A percentile compares a stretch with the other conserved stretches of the same genome.
Evolutionary conservation across 2,329 filamentous ascomycete genomes (phyloP).

Genomic region (Balansia obtecta): DNA sequence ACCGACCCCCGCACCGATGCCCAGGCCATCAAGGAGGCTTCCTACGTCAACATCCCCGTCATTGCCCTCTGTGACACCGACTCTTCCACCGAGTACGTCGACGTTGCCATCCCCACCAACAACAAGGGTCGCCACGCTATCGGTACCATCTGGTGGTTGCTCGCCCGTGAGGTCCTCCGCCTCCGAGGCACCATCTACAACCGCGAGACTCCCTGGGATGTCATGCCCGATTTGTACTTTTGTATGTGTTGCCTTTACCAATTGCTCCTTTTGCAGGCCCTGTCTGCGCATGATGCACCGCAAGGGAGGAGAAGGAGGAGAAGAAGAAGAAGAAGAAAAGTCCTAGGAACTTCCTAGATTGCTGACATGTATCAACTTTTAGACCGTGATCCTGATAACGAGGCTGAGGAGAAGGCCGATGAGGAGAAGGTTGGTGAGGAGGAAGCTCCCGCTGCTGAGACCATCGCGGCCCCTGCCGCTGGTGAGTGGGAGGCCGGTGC

Average conservation of each 20-base stretch:
- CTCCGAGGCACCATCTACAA: slow-evolving; percentile 92
- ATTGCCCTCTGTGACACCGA: slow-evolving; percentile 98
- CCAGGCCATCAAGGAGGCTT: slow-evolving; percentile 99
- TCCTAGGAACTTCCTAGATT: slow-evolving; percentile 1
- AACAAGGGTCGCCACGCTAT: slow-evolving; percentile 99
- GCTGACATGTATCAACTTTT: slow-evolving; percentile 4
- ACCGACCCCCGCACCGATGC: slow-evolving; percentile 99
- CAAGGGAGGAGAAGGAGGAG: background rate
- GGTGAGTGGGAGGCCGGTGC: slow-evolving; percentile 81
- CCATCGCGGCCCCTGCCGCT: slow-evolving; percentile 54
- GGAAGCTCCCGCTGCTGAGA: slow-evolving; percentile 71
- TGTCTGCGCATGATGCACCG: background rate
- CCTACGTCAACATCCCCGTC: slow-evolving; percentile 99
- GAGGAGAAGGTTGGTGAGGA: slow-evolving; percentile 83
- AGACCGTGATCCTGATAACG: slow-evolving; percentile 97
- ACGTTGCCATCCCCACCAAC: slow-evolving; percentile 99
- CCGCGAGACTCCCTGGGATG: slow-evolving; percentile 96
- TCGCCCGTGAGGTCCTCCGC: slow-evolving; percentile 98
- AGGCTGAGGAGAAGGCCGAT: slow-evolving; percentile 95
- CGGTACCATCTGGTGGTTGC: slow-evolving; percentile 98
- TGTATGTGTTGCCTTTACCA: slow-evolving; percentile 37
- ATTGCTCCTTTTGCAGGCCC: too few relatives aligned
- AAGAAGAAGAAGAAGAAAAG: background rate
- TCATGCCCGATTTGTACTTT: slow-evolving; percentile 99
- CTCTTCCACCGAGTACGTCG: slow-evolving; percentile 98